Evolutionary conservation across 306 rosid genomes (phyloP).

Genomic region (Gillenia trifoliata): DNA sequence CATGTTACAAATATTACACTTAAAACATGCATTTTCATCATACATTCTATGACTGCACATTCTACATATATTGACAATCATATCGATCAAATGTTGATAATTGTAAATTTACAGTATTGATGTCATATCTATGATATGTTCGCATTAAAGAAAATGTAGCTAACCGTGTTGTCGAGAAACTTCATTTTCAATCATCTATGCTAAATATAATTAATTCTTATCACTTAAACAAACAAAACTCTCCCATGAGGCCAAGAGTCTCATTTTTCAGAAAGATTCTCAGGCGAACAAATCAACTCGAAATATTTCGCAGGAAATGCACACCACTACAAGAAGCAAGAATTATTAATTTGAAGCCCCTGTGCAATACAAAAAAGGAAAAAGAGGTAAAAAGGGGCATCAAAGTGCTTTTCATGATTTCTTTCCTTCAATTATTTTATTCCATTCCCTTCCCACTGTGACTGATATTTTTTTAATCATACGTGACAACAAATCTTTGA

Average conservation of each 20-base stretch:
- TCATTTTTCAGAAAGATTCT: constrained; percentile 7
- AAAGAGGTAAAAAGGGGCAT: background rate
- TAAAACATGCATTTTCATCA: too few species aligned
- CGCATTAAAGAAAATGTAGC: too few species aligned
- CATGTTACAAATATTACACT: too few species aligned
- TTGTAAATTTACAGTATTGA: rapidly evolving
- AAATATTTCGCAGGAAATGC: background rate
- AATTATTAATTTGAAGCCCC: background rate
- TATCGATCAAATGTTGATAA: background rate
- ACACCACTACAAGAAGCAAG: background rate
- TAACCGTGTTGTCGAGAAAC: background rate
- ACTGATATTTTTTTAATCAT: background rate
- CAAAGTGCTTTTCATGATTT: background rate
- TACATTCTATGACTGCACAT: too few species aligned
- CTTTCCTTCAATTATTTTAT: background rate
- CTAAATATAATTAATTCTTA: background rate
- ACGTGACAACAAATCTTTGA: constrained; percentile 2
- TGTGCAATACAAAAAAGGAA: background rate
- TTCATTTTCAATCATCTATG: background rate
- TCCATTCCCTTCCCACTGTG: background rate
- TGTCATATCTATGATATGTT: background rate
- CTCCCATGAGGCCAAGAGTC: background rate
- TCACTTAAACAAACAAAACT: background rate
- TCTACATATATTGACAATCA: too few species aligned
- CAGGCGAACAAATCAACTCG: background rate